Conservation (phyloP, 208 protist genomes). For the Novymonas esmeraldas region DNA sequence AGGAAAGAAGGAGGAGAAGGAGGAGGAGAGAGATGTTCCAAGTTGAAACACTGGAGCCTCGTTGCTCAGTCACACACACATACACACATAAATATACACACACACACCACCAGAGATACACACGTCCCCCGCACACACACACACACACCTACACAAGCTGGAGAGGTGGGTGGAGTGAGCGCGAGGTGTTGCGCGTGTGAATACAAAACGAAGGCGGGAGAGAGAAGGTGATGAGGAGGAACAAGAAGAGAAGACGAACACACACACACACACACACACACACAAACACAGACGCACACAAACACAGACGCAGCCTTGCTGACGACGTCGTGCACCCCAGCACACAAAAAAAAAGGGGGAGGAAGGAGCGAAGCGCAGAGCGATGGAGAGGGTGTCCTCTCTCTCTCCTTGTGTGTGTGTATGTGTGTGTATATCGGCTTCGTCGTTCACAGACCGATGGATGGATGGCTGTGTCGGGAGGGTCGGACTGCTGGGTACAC, state of each 20-base stretch:
- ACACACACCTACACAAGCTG: background rate
- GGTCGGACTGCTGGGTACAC: too few relatives aligned
- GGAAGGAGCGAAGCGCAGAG: too few relatives aligned
- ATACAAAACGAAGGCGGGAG: background rate
- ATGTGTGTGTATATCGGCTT: background rate
- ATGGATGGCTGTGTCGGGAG: too few relatives aligned
- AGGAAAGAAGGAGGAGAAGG: background rate
- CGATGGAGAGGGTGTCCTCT: too few relatives aligned
- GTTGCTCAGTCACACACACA: background rate
- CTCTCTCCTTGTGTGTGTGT: background rate
- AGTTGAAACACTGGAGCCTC: background rate
- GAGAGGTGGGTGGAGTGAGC: background rate
- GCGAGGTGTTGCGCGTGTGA: too few relatives aligned
- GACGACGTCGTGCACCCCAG: too few relatives aligned
- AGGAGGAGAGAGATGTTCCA: background rate
- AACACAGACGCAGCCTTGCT: too few relatives aligned
- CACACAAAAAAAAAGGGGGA: too few relatives aligned
- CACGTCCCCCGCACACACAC: background rate
- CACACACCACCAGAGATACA: background rate
- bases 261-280: too few relatives aligned
- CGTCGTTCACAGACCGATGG: background rate
- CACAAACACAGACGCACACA: too few relatives aligned
- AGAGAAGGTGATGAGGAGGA: background rate
- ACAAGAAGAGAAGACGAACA: background rate
- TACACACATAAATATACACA: constrained; percentile 1